Evolutionary conservation across 2,329 filamentous ascomycete genomes (phyloP), one percentile per base, ranked within the genome.

Genomic region (Scedosporium dehoogii): DNA sequence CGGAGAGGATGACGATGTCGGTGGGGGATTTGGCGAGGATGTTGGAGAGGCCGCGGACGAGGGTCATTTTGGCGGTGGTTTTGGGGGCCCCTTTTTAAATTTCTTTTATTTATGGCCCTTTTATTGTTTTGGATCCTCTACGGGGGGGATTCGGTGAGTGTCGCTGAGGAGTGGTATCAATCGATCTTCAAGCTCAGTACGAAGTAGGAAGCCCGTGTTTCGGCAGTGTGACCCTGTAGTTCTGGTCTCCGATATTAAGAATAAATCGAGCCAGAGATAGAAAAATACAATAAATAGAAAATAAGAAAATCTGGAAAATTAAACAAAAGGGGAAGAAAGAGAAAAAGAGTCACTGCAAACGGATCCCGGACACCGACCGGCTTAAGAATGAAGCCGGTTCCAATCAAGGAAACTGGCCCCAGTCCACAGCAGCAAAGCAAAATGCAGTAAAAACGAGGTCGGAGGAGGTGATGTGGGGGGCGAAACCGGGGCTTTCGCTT

Each of bases 1-100:
- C 86, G 21, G 92, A 96, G 69, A 96, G 86, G 72, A 97, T 89
- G 69, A 97, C 91, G 51, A 91, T 84, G 76, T 97, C 92, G 66
- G 86, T 84, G 48, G 91, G 88, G 25, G 86, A 78, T 75, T 94
- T 96, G 70, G 86, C 77, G 64, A 96, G 85, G 68, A 96, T 85
- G 70, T 88, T 83, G 68, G 86, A 85, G 66, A 93, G 79, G 70
- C 91, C 91, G 71, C 83, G 84, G 27, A 82, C 81, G 59, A 85
- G 75, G 55, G 77, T 73, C 79, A 82, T 83, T 6, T 63, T 73
- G 66, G 62, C 55, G 60, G 14, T 55, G 41, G 25, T 59, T 38
- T n/a, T 41, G 18, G 6, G 16, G 51, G 14, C 23, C 27, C 14
- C n/a, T 23, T 25, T 9, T 56, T 51, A 23, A 9, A 9, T 56